phyloP scores from a whole-genome alignment of 2,329 filamentous ascomycete genomes.

The Cytospora piceae region DNA sequence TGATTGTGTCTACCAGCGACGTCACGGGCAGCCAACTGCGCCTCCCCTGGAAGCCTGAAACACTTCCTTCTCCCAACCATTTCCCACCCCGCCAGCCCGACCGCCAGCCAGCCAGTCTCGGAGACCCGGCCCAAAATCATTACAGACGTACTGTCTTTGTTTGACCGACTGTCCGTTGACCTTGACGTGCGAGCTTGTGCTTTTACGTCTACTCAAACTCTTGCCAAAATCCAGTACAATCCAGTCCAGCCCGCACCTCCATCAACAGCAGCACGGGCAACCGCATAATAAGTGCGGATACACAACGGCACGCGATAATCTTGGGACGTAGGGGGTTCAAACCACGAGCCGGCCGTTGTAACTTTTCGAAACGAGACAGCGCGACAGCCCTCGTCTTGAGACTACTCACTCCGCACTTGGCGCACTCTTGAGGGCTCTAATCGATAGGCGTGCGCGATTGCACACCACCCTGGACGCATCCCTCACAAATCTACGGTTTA shows the following conservation, averaged over 20 bases:
- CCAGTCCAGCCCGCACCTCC: slow-evolving; percentile 5
- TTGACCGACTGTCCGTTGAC: background rate
- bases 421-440: slow-evolving; percentile 12
- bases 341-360: slow-evolving; percentile 26
- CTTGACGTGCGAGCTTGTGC: background rate
- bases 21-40: slow-evolving; percentile 27
- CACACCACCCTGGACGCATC: slow-evolving; percentile 10
- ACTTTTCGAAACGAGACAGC: slow-evolving; percentile 25
- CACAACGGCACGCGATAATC: slow-evolving; percentile 3
- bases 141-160: background rate
- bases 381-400: slow-evolving; percentile 14
- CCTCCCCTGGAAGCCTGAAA: slow-evolving; percentile 31
- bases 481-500: slow-evolving; percentile 7
- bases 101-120: slow-evolving; percentile 7
- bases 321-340: slow-evolving; percentile 28
- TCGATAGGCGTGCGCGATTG: slow-evolving; percentile 11
- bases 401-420: slow-evolving; percentile 16
- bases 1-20: slow-evolving; percentile 16
- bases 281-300: slow-evolving; percentile 16
- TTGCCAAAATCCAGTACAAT: background rate
- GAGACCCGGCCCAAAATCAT: background rate
- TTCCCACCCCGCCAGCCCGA: slow-evolving; percentile 9
- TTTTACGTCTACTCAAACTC: background rate
- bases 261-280: slow-evolving; percentile 5
- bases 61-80: slow-evolving; percentile 25